Percentiles rank a stretch among this genome's conserved stretches.
Evolutionary conservation across 306 rosid genomes (phyloP).

Genomic region (Malus sieversii): DNA sequence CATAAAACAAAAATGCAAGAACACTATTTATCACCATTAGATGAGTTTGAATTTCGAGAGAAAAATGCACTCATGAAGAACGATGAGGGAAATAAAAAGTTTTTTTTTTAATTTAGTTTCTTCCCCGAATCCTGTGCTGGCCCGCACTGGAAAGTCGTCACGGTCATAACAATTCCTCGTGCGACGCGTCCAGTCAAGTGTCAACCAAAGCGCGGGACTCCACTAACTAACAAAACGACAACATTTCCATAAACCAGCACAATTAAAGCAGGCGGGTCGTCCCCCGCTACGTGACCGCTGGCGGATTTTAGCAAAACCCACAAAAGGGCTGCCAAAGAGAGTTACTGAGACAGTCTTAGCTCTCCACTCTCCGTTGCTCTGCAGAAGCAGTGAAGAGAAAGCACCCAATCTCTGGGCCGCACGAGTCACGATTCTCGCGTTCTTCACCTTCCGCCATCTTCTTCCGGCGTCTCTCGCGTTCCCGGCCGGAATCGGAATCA

Average conservation of each 20-base stretch:
- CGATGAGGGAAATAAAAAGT: too few relatives aligned
- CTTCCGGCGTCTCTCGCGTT: constrained; percentile 12
- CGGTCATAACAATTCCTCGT: not conserved
- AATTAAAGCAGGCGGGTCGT: not conserved
- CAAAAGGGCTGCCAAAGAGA: not conserved
- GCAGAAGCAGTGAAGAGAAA: not conserved
- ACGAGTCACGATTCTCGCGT: not conserved
- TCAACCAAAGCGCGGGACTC: not conserved
- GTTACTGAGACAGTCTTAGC: not conserved
- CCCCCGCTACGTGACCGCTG: not conserved
- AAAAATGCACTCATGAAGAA: too few relatives aligned
- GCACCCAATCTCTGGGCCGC: not conserved
- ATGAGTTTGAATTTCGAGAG: too few relatives aligned
- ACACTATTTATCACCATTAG: too few relatives aligned
- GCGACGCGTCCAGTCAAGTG: not conserved
- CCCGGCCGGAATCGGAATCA: constrained; percentile 2
- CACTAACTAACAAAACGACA: not conserved
- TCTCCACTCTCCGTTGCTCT: not conserved
- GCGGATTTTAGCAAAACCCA: not conserved
- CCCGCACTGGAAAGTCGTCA: not conserved
- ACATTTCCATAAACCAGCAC: not conserved
- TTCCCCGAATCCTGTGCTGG: not conserved
- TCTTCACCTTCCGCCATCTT: not conserved
- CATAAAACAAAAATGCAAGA: too few relatives aligned
- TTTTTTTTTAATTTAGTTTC: too few relatives aligned